Evolutionary conservation across 768 basidiomycete species (phyloP), one percentile per base, ranked within the genome.

Genomic region (Tulasnella sp.): DNA sequence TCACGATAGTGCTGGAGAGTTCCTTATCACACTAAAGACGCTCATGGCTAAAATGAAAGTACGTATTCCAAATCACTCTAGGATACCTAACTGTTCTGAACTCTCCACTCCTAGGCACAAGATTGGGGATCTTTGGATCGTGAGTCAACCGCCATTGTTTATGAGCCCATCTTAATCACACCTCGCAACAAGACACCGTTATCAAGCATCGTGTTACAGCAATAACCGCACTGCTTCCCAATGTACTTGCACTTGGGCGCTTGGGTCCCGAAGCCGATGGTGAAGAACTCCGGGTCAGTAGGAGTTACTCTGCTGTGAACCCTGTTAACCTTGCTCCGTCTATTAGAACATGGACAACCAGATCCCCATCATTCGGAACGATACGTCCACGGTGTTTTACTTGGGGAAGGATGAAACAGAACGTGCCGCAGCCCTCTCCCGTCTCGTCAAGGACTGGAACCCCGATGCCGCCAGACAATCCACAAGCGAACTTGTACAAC

Each of bases 281-380:
- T 34, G 75, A 76, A 18, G 16, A 76, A 42, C 24, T 42, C 46
- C 54, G 18, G 75, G 41, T 42, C 0, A 75, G 40, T 12, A 42
- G 12, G 11, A 75, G 11, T 46, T 12, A 87, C 44, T 11, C 44
- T 1, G 11, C 14, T 16, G 12, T n/a, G 24, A 28, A 3, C 9
- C 24, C 22, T 16, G 24, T n/a, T 75, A 2, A 18, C 24, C 37
- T 11, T n/a, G 5, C 24, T 42, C 24, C n/a, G 11, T 16, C 12
- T n/a, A 5, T 28, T 54, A 91, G 91, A 90, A 91, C 82, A 83
- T 91, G 74, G 91, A 92, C 80, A 89, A 88, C 8, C 89, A 90
- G 77, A 72, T 83, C 7, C 81, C 85, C 1, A 85, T 91, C 22
- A 85, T 87, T 0, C 75, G 82, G 18, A 82, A 84, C 5, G 90